A percentile compares a stretch with the other conserved stretches of the same genome.
These are phyloP conservation scores for Rhododendron molle DNA, from an alignment of 148 eudicot species.

Conservation along the genomic window DNA sequence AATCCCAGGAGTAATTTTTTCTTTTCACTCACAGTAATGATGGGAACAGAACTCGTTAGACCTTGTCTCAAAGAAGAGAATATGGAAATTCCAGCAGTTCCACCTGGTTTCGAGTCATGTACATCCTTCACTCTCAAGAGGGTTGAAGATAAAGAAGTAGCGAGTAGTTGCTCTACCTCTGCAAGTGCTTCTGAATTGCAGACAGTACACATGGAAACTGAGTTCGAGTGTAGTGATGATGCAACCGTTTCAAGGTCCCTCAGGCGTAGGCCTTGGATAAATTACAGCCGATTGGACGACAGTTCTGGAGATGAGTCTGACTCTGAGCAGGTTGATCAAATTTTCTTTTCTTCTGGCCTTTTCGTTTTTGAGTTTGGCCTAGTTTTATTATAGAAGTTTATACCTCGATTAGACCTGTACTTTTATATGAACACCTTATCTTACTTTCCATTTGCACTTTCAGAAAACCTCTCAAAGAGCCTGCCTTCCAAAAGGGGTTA, in stretches of 20 bases:
- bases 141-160: slow-evolving; percentile 42
- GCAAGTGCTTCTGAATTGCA: slow-evolving; percentile 43
- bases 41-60: slow-evolving; percentile 77
- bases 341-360: not conserved
- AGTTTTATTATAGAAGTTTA: not conserved
- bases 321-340: slow-evolving; percentile 56
- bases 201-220: slow-evolving; percentile 33
- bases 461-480: slow-evolving; percentile 47
- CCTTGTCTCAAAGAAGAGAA: slow-evolving; percentile 64
- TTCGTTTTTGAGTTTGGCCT: not conserved
- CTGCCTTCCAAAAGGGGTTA: slow-evolving; percentile 77
- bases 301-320: slow-evolving; percentile 62
- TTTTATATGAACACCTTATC: not conserved
- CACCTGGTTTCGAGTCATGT: slow-evolving; percentile 91
- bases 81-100: slow-evolving; percentile 70
- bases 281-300: slow-evolving; percentile 41
- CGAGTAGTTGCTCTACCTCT: slow-evolving; percentile 45
- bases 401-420: not conserved
- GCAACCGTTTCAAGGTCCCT: slow-evolving; percentile 46
- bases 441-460: slow-evolving; percentile 14
- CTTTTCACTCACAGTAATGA: slow-evolving; percentile 33
- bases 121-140: slow-evolving; percentile 55
- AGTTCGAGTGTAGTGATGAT: slow-evolving; percentile 31
- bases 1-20: not conserved
- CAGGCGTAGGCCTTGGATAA: slow-evolving; percentile 52